These are phyloP conservation scores for Tagetes patula DNA, from an alignment of 129 eudicot genomes.

Conservation along the genomic window DNA sequence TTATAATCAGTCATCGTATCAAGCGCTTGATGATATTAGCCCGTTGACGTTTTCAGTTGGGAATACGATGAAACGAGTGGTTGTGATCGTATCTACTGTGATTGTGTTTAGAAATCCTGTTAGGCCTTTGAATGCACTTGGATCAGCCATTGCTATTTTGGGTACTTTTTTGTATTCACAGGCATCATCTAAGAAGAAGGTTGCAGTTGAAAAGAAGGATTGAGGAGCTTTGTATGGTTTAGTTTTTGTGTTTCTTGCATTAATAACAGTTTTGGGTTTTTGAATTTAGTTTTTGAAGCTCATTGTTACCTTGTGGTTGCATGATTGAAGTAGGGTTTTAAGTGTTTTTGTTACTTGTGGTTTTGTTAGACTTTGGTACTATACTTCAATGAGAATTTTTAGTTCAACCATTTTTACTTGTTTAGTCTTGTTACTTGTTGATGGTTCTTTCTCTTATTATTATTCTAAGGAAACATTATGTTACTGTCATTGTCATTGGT, in stretches of 20 bases:
- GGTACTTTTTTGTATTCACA: conserved; percentile 98
- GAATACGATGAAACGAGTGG: conserved; percentile 97
- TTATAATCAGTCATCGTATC: conserved; percentile 87
- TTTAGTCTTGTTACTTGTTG: conserved; percentile 14
- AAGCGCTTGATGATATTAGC: conserved; percentile 97
- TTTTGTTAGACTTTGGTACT: conserved; percentile 25
- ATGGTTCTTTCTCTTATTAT: not conserved
- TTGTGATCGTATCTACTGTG: conserved; percentile 81
- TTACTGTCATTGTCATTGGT: not conserved
- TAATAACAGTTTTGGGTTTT: conserved; percentile 24
- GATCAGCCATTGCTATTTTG: conserved; percentile 89
- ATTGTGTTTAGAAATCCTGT: conserved; percentile 93
- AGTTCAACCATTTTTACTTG: conserved; percentile 25
- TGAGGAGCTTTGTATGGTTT: conserved; percentile 25
- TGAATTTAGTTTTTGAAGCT: conserved; percentile 24
- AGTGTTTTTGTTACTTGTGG: conserved; percentile 23
- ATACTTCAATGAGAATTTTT: conserved; percentile 35
- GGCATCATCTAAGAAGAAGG: conserved; percentile 80
- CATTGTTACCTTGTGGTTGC: conserved; percentile 18
- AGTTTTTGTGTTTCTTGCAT: conserved; percentile 18
- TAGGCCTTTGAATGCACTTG: conserved; percentile 93
- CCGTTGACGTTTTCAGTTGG: conserved; percentile 93
- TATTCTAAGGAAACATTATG: not conserved
- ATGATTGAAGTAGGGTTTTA: conserved; percentile 24
- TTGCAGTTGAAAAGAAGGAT: conserved; percentile 62